A percentile compares a stretch with the other conserved stretches of the same genome.
Conservation (phyloP, 495 filamentous ascomycete species). For the Neurospora sp. region DNA sequence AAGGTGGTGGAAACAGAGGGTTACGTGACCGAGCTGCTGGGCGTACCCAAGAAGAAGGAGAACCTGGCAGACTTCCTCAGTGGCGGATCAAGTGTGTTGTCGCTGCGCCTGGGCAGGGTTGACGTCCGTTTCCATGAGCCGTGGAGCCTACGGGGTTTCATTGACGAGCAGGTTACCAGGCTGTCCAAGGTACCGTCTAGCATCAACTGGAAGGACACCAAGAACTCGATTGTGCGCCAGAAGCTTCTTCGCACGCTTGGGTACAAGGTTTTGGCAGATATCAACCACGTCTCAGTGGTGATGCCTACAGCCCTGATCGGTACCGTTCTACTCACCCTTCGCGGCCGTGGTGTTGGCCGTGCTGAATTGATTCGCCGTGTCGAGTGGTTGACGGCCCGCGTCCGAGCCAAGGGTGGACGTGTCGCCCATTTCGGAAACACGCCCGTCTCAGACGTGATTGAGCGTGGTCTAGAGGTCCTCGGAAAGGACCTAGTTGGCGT, state of each 20-base stretch:
- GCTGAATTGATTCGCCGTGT: conserved; percentile 75
- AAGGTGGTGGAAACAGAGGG: conserved; percentile 97
- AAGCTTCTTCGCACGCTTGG: conserved; percentile 72
- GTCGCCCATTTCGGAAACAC: conserved; percentile 86
- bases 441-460: conserved; percentile 70
- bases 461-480: conserved; percentile 81
- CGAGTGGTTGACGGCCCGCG: conserved; percentile 77
- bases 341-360: conserved; percentile 86
- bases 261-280: conserved; percentile 84
- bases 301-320: conserved; percentile 97
- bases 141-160: conserved; percentile 76
- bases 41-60: conserved; percentile 89
- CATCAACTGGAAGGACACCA: conserved; percentile 29
- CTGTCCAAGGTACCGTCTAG: conserved; percentile 28
- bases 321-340: conserved; percentile 81
- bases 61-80: conserved; percentile 81
- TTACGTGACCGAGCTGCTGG: conserved; percentile 87
- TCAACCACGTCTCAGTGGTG: conserved; percentile 90
- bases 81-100: conserved; percentile 74
- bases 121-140: conserved; percentile 94
- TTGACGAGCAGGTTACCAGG: conserved; percentile 57
- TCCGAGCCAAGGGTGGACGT: conserved; percentile 74
- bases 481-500: conserved; percentile 78
- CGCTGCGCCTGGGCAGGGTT: conserved; percentile 78
- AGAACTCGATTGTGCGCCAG: conserved; percentile 37